These are phyloP conservation scores for Jacaranda mimosifolia DNA, from an alignment of 257 asterid genomes.

Conservation along the genomic window DNA sequence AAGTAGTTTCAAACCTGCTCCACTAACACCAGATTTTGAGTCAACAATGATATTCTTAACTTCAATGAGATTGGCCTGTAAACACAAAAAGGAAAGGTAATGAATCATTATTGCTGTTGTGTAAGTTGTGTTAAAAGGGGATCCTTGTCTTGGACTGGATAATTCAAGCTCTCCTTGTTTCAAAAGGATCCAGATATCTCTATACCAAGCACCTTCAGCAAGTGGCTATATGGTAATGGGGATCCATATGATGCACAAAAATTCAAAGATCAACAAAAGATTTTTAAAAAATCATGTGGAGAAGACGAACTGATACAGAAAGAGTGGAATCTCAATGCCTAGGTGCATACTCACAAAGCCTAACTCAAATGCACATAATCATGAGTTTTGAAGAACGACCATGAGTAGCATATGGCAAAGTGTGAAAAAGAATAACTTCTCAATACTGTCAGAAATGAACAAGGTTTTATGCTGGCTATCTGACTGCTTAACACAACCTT, in stretches of 20 bases:
- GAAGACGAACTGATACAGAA: no score
- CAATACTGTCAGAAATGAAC: no score
- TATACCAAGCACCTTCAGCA: no score
- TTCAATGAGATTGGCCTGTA: conserved; percentile 86
- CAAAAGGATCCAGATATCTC: not conserved
- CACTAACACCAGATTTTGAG: conserved; percentile 96
- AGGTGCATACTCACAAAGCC: no score
- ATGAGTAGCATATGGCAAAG: no score
- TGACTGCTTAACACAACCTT: no score
- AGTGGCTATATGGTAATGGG: not conserved
- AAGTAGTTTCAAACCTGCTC: conserved; percentile 77
- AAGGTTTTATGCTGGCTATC: no score
- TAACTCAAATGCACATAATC: no score
- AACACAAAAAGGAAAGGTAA: conserved; percentile 29
- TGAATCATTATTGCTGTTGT: not conserved
- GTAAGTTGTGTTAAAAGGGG: not conserved
- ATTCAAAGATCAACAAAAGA: not conserved
- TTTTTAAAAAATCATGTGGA: not conserved
- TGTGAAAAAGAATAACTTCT: no score
- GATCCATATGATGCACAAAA: not conserved
- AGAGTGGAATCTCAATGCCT: no score
- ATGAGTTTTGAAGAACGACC: no score
- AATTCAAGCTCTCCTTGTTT: not conserved
- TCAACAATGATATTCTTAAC: conserved; percentile 83
- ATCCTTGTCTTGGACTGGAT: not conserved